Conservation (phyloP, 805 yeast genomes). For the Kregervanrija fluxuum region DNA sequence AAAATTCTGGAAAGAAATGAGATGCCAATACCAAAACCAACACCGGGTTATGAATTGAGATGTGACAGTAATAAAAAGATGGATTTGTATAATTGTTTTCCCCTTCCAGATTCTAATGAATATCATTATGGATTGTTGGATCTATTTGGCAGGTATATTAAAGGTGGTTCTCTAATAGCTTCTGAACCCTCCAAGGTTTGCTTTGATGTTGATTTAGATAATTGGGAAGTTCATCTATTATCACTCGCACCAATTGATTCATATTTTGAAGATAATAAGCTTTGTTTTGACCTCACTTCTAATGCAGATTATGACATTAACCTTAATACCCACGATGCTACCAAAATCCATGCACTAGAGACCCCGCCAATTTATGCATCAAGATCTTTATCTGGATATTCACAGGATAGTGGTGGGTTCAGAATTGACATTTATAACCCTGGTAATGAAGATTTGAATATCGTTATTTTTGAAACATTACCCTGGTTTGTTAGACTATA, state of each 20-base stretch:
- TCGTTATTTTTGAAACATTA: constrained; percentile 69
- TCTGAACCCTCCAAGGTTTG: constrained; percentile 35
- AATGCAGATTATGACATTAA: constrained; percentile 29
- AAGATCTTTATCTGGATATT: constrained; percentile 84
- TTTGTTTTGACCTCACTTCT: constrained; percentile 20
- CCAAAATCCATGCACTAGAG: constrained; percentile 30
- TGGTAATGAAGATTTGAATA: constrained; percentile 34
- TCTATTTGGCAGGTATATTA: constrained; percentile 62
- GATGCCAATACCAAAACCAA: constrained; percentile 77
- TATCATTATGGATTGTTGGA: constrained; percentile 48
- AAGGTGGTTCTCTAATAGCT: constrained; percentile 59
- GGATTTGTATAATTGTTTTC: constrained; percentile 72
- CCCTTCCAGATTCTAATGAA: constrained; percentile 45
- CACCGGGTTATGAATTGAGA: constrained; percentile 56
- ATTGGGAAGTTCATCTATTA: constrained; percentile 35
- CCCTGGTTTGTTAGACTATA: constrained; percentile 93
- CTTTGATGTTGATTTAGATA: constrained; percentile 31
- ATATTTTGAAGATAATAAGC: constrained; percentile 3
- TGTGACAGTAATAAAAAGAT: constrained; percentile 62
- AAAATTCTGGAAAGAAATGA: constrained; percentile 54
- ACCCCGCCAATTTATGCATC: constrained; percentile 66
- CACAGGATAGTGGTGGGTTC: constrained; percentile 86
- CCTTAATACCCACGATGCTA: constrained; percentile 40
- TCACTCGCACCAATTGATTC: constrained; percentile 3
- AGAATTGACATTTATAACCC: constrained; percentile 75